Percentiles rank a stretch among this genome's conserved stretches.
Evolutionary conservation across 106 monocot genomes (phyloP).

Genomic region (Allium cepa): DNA sequence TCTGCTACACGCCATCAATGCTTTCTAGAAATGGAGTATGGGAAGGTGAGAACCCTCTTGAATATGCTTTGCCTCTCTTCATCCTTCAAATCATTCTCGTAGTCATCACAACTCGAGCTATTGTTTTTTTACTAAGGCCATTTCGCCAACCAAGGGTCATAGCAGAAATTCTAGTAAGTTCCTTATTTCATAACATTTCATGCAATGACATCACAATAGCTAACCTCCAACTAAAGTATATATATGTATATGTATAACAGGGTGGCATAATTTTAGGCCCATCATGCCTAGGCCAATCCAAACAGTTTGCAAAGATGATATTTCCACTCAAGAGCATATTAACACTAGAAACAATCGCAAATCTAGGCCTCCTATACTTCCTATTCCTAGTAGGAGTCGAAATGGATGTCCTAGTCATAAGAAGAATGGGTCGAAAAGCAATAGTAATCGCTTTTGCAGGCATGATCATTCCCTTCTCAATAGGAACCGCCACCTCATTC

Average conservation of each 20-base stretch:
- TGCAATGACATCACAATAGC: too few species aligned
- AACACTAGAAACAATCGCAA: constrained; percentile 15
- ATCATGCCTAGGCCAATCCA: constrained; percentile 17
- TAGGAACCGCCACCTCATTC: constrained; percentile 7
- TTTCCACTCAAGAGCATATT: constrained; percentile 24
- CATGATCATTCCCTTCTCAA: constrained; percentile 16
- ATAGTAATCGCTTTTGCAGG: constrained; percentile 15
- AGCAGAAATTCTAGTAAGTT: constrained; percentile 50
- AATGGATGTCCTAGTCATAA: constrained; percentile 18
- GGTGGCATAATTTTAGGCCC: constrained; percentile 41
- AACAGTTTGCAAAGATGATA: background rate
- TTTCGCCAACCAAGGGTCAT: constrained; percentile 54
- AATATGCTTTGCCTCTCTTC: constrained; percentile 37
- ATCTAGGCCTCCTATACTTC: constrained; percentile 15
- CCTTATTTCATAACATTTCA: background rate
- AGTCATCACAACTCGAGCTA: constrained; percentile 25
- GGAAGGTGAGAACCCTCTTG: constrained; percentile 22
- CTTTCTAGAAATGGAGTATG: constrained; percentile 2
- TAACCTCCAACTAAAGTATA: background rate
- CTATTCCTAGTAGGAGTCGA: constrained; percentile 38
- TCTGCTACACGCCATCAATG: background rate
- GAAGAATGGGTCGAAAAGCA: constrained; percentile 1
- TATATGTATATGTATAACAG: constrained; percentile 4
- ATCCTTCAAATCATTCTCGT: constrained; percentile 39
- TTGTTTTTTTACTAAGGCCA: constrained; percentile 34